phyloP scores from a whole-genome alignment of 2,329 filamentous ascomycete genomes.

The Clonostachys chloroleuca region DNA sequence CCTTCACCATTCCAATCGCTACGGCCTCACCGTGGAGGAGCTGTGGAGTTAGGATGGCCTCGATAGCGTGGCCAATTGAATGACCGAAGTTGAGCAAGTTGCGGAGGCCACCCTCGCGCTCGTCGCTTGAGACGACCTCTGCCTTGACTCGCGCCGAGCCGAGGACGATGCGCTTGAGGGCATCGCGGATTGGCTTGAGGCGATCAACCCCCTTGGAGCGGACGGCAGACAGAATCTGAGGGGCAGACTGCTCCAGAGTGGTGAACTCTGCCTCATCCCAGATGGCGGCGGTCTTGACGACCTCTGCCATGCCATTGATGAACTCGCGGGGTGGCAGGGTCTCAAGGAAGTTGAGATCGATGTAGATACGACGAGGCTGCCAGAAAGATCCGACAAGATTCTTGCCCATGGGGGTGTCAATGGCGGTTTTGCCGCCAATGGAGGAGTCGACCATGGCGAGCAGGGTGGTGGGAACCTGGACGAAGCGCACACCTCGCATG shows the following conservation, averaged over 20 bases:
- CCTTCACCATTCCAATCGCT: constrained; percentile 97
- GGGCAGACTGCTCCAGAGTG: constrained; percentile 76
- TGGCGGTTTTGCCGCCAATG: constrained; percentile 97
- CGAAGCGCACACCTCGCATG: constrained; percentile 94
- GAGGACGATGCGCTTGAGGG: constrained; percentile 75
- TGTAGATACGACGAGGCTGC: constrained; percentile 92
- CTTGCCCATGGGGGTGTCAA: constrained; percentile 93
- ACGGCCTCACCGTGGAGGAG: constrained; percentile 94
- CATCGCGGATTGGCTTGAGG: constrained; percentile 65
- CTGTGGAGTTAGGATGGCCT: constrained; percentile 92
- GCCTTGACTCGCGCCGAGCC: constrained; percentile 93
- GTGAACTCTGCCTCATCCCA: constrained; percentile 88
- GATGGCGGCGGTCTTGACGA: constrained; percentile 95
- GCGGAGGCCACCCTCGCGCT: constrained; percentile 87
- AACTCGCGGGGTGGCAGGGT: constrained; percentile 88
- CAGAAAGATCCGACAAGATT: constrained; percentile 95
- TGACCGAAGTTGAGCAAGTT: constrained; percentile 98
- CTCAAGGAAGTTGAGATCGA: constrained; percentile 88
- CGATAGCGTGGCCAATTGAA: constrained; percentile 94
- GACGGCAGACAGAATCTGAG: constrained; percentile 57
- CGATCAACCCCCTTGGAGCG: constrained; percentile 39
- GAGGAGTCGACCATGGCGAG: constrained; percentile 98
- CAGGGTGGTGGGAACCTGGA: constrained; percentile 93
- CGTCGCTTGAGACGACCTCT: constrained; percentile 88
- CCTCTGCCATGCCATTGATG: constrained; percentile 98